These are phyloP conservation scores for Neovahlkampfia damariscottae DNA, from an alignment of 78 protist genomes.

Conservation along the genomic window DNA sequence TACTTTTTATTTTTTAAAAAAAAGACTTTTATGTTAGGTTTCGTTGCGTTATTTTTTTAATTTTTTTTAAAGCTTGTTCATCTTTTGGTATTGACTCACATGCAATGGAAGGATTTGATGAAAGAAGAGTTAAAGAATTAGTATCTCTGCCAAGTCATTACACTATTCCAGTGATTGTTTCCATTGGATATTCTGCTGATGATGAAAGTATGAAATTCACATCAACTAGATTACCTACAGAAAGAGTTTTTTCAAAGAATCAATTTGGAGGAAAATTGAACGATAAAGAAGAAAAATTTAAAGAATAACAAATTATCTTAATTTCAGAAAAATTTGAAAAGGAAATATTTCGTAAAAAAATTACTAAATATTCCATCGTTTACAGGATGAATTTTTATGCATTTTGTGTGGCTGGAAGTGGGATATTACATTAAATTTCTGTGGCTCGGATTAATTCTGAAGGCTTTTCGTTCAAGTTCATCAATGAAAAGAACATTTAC, in stretches of 20 bases:
- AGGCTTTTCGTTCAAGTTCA: no score
- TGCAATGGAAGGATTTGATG: background rate
- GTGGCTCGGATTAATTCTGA: no score
- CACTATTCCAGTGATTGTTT: background rate
- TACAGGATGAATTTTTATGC: no score
- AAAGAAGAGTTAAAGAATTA: background rate
- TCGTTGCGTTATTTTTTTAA: no score
- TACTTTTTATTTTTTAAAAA: no score
- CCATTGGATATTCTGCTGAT: background rate
- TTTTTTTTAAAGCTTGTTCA: background rate
- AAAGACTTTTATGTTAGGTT: no score
- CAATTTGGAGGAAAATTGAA: background rate
- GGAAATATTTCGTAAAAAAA: no score
- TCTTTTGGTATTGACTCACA: background rate
- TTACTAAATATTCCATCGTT: no score
- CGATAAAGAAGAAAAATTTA: background rate
- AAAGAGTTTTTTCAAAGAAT: background rate
- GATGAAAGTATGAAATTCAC: background rate
- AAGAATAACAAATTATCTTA: background rate
- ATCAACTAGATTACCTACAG: background rate
- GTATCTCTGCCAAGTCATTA: background rate
- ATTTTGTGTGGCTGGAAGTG: no score
- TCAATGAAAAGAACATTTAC: no score
- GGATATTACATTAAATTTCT: no score
- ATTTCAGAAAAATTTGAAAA: no score